These are phyloP conservation scores for Hippophae gyantsensis DNA, from an alignment of 306 rosid species.

Conservation along the genomic window DNA sequence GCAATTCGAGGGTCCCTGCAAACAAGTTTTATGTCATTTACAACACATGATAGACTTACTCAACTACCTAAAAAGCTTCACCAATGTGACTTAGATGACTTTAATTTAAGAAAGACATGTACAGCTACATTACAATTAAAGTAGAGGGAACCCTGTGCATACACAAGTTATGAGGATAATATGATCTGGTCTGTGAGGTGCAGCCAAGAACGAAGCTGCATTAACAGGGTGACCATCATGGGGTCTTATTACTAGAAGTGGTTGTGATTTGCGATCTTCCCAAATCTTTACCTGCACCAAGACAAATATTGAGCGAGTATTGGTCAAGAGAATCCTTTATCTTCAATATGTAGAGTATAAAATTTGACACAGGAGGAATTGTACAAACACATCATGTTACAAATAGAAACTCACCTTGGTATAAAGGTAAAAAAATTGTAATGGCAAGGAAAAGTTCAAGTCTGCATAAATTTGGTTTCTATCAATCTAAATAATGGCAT, in stretches of 20 bases:
- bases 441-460: no score
- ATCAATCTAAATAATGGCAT: no score
- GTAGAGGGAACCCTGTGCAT: slow-evolving; percentile 10
- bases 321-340: no score
- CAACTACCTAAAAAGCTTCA: neutral
- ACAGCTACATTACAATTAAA: neutral
- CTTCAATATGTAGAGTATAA: no score
- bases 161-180: slow-evolving; percentile 88
- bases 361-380: no score
- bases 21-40: slow-evolving; percentile 10
- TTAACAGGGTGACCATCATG: slow-evolving; percentile 82
- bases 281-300: slow-evolving; percentile 73
- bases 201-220: slow-evolving; percentile 77
- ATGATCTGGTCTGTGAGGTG: slow-evolving; percentile 84
- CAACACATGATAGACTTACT: slow-evolving; percentile 2
- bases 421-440: no score
- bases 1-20: slow-evolving; percentile 79
- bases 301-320: neutral
- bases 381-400: no score
- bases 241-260: slow-evolving; percentile 72
- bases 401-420: no score
- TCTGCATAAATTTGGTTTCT: no score
- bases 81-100: neutral
- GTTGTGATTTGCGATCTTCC: slow-evolving; percentile 84
- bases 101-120: neutral